Conservation (phyloP, 176 grass and related monocot genomes). For the Carex cristatella region DNA sequence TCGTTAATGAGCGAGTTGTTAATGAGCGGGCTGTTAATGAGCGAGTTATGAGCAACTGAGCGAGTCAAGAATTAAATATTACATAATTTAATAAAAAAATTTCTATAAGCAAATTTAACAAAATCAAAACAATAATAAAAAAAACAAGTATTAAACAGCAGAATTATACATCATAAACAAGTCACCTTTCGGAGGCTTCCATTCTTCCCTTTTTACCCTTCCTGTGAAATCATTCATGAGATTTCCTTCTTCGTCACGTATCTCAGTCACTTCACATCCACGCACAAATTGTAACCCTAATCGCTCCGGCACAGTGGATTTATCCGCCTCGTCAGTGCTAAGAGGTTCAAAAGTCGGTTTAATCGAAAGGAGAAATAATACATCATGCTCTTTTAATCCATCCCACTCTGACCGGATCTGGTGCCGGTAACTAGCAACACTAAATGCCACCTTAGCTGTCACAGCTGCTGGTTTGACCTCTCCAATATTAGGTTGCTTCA, state of each 20-base stretch:
- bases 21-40: too few species aligned
- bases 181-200: slow-evolving; percentile 96
- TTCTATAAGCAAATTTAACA: too few species aligned
- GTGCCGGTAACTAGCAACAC: slow-evolving; percentile 70
- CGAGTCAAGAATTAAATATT: too few species aligned
- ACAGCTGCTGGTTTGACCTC: slow-evolving; percentile 94
- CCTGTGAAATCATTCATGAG: slow-evolving; percentile 99
- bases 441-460: slow-evolving; percentile 77
- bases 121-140: slow-evolving; percentile 94
- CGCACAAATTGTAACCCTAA: slow-evolving; percentile 93
- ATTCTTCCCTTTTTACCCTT: slow-evolving; percentile 92
- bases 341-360: slow-evolving; percentile 92
- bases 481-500: slow-evolving; percentile 93
- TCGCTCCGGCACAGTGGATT: slow-evolving; percentile 88
- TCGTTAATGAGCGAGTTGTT: too few species aligned
- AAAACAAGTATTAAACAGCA: too few species aligned
- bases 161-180: slow-evolving; percentile 76
- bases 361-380: slow-evolving; percentile 89
- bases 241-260: slow-evolving; percentile 78
- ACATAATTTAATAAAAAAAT: too few species aligned
- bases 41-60: too few species aligned
- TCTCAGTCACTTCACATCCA: slow-evolving; percentile 91
- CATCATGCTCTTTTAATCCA: slow-evolving; percentile 91
- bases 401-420: slow-evolving; percentile 96
- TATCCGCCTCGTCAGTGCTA: slow-evolving; percentile 72